Percentiles rank a stretch among this genome's conserved stretches.
Evolutionary conservation across 2,329 filamentous ascomycete species (phyloP).

Genomic region (Cordyceps tenuipes): DNA sequence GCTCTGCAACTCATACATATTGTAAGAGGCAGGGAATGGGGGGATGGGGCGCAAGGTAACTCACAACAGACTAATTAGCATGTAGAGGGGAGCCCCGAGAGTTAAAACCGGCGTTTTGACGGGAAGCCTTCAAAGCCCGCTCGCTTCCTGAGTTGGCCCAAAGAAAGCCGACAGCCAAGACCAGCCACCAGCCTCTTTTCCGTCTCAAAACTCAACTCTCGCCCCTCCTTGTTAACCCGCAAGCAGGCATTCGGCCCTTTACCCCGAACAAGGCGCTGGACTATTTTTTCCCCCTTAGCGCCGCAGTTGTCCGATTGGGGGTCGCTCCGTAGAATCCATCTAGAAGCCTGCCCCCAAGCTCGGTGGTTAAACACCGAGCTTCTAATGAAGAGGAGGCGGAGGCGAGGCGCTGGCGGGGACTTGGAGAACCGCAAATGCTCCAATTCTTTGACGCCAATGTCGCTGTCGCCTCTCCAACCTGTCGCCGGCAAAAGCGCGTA

Average conservation of each 20-base stretch:
- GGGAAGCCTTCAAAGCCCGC: not conserved
- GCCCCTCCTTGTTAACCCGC: too few species aligned
- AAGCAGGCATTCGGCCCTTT: slow-evolving; percentile 3
- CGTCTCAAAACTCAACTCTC: not conserved
- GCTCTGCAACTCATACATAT: not conserved
- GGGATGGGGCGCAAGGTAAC: too few species aligned
- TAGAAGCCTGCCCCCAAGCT: not conserved
- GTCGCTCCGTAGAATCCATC: slow-evolving; percentile 2
- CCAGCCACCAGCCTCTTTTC: not conserved
- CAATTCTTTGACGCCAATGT: not conserved
- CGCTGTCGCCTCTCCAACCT: not conserved
- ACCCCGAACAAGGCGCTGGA: not conserved
- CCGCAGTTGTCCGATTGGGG: not conserved
- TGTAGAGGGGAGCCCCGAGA: not conserved
- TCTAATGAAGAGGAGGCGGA: not conserved
- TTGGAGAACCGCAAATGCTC: not conserved
- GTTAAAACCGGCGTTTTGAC: not conserved
- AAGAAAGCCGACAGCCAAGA: not conserved
- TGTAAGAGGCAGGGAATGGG: too few species aligned
- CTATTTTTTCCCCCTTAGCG: not conserved
- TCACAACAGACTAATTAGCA: too few species aligned
- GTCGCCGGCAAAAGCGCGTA: not conserved
- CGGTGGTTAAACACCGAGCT: slow-evolving; percentile 1
- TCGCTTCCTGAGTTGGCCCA: not conserved
- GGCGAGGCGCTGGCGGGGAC: not conserved